Evolutionary conservation across 345 rosid genomes (phyloP), one percentile per base, ranked within the genome.

Genomic region (Kandelia obovata): DNA sequence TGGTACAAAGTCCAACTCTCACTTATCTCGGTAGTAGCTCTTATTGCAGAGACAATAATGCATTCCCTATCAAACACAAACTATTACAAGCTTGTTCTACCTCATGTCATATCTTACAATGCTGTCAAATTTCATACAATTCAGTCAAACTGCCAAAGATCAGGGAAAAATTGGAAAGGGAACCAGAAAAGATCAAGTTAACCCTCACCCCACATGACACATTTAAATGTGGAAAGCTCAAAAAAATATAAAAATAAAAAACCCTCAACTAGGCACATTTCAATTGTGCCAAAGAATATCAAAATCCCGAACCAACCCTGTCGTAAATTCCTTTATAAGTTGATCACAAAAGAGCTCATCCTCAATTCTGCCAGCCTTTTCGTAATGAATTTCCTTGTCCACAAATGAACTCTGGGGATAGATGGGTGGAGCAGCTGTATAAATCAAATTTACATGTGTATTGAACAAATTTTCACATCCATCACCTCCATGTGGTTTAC

Each of bases 271-370:
- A 69, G 46, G 85, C 84, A 79, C 85, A 75, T 78, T 52, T 70
- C 77, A 79, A 70, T 62, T 77, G 89, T 82, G 84, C 88, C 76
- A 84, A 81, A 82, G 86, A 84, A 86, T 85, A 71, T 80, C 82
- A 73, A 86, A 86, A 85, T 75, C 78, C 74, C 52, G 80, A 43
- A 72, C 83, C 78, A 69, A 64, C 66, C 76, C 79, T 75, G 67
- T 30, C 13, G 17, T 64, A 63, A 71, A 72, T 43, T 70, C 66
- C 72, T 66, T 64, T 56, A 37, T 67, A 70, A 34, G 65, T 77
- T 13, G 66, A 67, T 59, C 56, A 68, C 27, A 60, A 59, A 75
- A 70, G 62, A 59, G 64, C 70, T 70, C 74, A 66, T 75, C 73
- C 61, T 60, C 62, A 52, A 35, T 65, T 67, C 83, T 74, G 82